These are phyloP conservation scores for Fremontodendron californicum DNA, from an alignment of 345 rosid genomes.

Conservation along the genomic window DNA sequence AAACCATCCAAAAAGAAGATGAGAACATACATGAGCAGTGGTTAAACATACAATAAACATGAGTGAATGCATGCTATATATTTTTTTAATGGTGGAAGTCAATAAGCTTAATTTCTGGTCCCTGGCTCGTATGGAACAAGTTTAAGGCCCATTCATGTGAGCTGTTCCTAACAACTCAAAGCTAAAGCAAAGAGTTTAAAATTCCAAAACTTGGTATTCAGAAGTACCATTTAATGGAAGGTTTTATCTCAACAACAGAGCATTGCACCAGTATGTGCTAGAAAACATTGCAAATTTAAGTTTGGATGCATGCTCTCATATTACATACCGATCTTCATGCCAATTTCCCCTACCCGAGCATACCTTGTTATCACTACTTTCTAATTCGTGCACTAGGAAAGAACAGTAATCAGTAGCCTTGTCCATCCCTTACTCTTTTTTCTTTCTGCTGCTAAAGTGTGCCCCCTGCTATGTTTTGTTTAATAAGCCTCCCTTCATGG, in stretches of 20 bases:
- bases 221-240: not conserved
- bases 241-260: not conserved
- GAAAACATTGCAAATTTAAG: not conserved
- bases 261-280: not conserved
- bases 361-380: not conserved
- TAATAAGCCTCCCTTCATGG: not conserved
- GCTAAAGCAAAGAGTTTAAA: not conserved
- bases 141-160: not conserved
- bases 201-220: not conserved
- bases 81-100: not conserved
- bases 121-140: not conserved
- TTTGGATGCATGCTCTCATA: not conserved
- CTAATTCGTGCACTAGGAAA: not conserved
- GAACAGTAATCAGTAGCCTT: not conserved
- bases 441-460: not conserved
- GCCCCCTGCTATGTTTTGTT: not conserved
- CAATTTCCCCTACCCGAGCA: not conserved
- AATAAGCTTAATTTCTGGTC: not conserved
- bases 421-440: not conserved
- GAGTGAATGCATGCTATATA: not conserved
- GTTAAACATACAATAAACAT: not conserved
- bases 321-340: not conserved
- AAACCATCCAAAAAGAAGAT: not conserved
- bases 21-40: not conserved
- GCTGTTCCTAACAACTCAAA: not conserved